phyloP scores from a whole-genome alignment of 1,284 basidiomycete species.

The Trametes versicolor region DNA sequence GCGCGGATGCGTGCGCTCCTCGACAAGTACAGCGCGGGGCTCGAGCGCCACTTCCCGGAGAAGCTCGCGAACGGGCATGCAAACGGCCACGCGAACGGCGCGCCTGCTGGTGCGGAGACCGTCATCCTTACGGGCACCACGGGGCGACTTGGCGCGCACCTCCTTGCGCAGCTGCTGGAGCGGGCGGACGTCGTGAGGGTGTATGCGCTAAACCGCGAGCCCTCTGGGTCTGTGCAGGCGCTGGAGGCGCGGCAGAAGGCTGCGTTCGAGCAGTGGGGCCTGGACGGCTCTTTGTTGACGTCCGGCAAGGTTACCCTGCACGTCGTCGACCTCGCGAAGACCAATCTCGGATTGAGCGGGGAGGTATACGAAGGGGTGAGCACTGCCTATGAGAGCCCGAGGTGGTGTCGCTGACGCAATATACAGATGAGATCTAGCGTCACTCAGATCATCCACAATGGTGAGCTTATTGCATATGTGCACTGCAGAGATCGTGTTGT shows the following conservation, averaged over 20 bases:
- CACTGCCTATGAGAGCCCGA: neutral
- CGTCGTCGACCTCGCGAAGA: slow-evolving; percentile 26
- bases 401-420: neutral
- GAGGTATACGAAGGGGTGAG: slow-evolving; percentile 32
- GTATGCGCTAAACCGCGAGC: slow-evolving; percentile 47
- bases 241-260: slow-evolving; percentile 40
- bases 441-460: slow-evolving; percentile 42
- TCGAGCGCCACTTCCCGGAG: slow-evolving; percentile 12
- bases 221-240: slow-evolving; percentile 12
- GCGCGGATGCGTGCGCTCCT: slow-evolving; percentile 31
- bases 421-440: slow-evolving; percentile 32
- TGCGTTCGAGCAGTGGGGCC: slow-evolving; percentile 38
- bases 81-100: slow-evolving; percentile 4
- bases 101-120: slow-evolving; percentile 24
- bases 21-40: slow-evolving; percentile 42
- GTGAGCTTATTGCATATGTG: slow-evolving; percentile 15
- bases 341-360: slow-evolving; percentile 25
- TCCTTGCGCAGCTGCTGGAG: slow-evolving; percentile 42
- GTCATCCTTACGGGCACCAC: slow-evolving; percentile 51
- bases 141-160: slow-evolving; percentile 45
- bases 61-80: neutral
- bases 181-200: slow-evolving; percentile 37
- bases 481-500: neutral
- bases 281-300: slow-evolving; percentile 26
- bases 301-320: slow-evolving; percentile 27